These are phyloP conservation scores for Alternaria arbusti DNA, from an alignment of 2,329 filamentous ascomycete genomes.

Conservation along the genomic window DNA sequence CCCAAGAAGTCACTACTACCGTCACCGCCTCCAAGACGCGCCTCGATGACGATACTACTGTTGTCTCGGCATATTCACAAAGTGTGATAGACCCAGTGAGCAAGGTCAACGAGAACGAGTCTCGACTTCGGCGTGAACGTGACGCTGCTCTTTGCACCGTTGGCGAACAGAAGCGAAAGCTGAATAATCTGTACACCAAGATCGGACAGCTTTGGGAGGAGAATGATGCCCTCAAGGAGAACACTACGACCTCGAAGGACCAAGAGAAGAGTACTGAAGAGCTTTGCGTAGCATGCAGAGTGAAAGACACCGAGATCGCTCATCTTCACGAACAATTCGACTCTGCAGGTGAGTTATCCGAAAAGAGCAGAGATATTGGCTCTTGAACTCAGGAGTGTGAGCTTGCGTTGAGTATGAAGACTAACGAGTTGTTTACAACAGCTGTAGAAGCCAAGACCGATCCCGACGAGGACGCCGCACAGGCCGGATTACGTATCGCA, in stretches of 20 bases:
- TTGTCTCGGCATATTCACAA: too few relatives aligned
- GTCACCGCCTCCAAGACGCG: too few relatives aligned
- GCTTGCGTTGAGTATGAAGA: too few relatives aligned
- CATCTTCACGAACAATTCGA: background rate
- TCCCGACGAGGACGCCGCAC: background rate
- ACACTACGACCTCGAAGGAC: rapidly evolving
- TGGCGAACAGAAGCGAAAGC: background rate
- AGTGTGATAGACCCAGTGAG: too few relatives aligned
- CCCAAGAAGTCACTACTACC: too few relatives aligned
- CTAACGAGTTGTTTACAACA: too few relatives aligned
- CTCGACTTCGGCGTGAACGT: too few relatives aligned
- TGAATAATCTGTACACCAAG: rapidly evolving
- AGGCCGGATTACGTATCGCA: background rate
- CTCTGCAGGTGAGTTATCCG: background rate
- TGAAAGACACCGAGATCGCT: background rate
- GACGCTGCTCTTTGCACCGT: too few relatives aligned
- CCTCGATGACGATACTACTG: too few relatives aligned
- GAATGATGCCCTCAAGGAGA: background rate
- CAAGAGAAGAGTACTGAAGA: rapidly evolving
- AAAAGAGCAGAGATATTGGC: background rate
- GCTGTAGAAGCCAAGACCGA: background rate
- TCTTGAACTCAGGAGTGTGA: background rate
- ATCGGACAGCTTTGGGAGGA: background rate
- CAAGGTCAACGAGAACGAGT: too few relatives aligned
- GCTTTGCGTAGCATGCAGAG: rapidly evolving